Base-by-base conservation (phyloP, 2,329 filamentous ascomycete species). In the Didymella keratinophila region DNA sequence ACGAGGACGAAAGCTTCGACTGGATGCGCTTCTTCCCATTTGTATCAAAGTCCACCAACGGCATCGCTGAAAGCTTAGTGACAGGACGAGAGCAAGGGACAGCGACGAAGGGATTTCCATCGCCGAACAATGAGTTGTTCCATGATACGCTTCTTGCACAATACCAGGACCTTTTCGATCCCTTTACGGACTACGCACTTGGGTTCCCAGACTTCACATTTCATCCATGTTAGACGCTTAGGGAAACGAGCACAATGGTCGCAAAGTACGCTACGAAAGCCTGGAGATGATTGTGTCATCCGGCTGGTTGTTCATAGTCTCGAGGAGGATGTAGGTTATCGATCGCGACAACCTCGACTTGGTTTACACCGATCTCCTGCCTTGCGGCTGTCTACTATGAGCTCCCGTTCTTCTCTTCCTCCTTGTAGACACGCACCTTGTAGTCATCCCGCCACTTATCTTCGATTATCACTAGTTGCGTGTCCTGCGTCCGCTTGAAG, bases 381-480 rank as follows among this genome's bases (percentile, higher is more conserved):
- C 32, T 36, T 36, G 32, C 14, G 16, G 21, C 23, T 50, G 28
- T 44, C n/a, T 28, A 8, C 25, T 30, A 44, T 56, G 37, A 56
- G 27, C 44, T 50, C 18, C 30, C 30, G 14, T 27, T 50, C 23
- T 49, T 56, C 1, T 56, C 52, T 2, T 50, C 52, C 53, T 76
- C 52, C 53, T 76, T 77, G 52, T 74, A 75, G 3, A 75, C 61
- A 47, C 74, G 68, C 21, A 76, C 74, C 64, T 74, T 72, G 58
- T 72, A 76, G 45, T 73, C 71, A 51, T 78, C 75, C 16, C 67
- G 61, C 78, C 78, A 80, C 55, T 74, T 71, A 47, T 80, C 78
- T 52, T 79, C 76, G 42, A 80, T 80, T 28, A 79, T 79, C n/a
- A 71, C 66, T 25, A 80, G 61, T 61, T 81, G 78, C 0, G 71